Conservation (phyloP, 1,284 basidiomycete genomes). For the Moesziomyces aphidis region DNA sequence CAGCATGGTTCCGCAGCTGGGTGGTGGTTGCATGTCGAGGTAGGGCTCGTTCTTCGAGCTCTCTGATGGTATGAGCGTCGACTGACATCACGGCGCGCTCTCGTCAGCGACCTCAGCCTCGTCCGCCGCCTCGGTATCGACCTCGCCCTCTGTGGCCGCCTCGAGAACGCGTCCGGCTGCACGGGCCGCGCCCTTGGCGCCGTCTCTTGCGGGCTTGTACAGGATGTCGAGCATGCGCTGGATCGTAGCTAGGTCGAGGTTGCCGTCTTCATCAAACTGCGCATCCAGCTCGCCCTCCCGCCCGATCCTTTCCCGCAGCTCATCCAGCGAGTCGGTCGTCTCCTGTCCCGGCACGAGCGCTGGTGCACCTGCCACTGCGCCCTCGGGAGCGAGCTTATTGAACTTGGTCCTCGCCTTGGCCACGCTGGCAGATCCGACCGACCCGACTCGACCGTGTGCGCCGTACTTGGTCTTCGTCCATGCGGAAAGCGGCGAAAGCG, state of each 20-base stretch:
- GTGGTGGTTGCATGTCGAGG: too few species aligned
- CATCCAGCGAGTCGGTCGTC: constrained; percentile 22
- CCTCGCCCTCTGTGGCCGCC: constrained; percentile 32
- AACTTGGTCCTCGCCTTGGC: constrained; percentile 22
- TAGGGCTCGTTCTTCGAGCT: too few species aligned
- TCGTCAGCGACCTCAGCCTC: constrained; percentile 44
- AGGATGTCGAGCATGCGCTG: constrained; percentile 59
- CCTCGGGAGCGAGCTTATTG: constrained; percentile 42
- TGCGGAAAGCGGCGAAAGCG: constrained; percentile 25
- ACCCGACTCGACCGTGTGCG: constrained; percentile 12
- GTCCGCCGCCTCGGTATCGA: constrained; percentile 38
- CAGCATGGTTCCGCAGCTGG: too few species aligned
- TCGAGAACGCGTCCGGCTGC: constrained; percentile 27
- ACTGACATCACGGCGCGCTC: constrained; percentile 8
- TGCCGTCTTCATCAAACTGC: constrained; percentile 59
- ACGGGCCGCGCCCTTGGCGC: constrained; percentile 23
- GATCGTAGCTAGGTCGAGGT: constrained; percentile 57
- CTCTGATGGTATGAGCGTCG: too few species aligned
- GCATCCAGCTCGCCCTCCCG: constrained; percentile 46
- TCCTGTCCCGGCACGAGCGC: constrained; percentile 45
- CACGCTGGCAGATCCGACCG: constrained; percentile 4
- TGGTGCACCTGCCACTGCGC: constrained; percentile 23
- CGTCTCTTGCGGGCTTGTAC: constrained; percentile 45
- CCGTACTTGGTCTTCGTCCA: constrained; percentile 44
- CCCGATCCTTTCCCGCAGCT: constrained; percentile 26